phyloP scores from a whole-genome alignment of 2,329 filamentous ascomycete genomes.

The Neopestalotiopsis sp. region DNA sequence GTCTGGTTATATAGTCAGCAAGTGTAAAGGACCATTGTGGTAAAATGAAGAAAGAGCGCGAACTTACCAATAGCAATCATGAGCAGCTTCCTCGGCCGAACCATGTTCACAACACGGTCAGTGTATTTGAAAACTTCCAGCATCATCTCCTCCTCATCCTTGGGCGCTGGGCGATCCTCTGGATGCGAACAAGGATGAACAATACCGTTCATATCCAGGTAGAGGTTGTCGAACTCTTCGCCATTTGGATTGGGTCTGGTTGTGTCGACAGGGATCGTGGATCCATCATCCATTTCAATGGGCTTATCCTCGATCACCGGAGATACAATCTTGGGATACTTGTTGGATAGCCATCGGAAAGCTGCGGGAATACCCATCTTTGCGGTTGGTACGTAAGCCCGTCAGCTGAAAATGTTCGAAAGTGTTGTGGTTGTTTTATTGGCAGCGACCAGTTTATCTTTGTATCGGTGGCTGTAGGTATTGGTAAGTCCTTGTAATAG shows the following conservation, averaged over 20 bases:
- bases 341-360: slow-evolving; percentile 95
- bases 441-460: background rate
- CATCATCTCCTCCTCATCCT: slow-evolving; percentile 99
- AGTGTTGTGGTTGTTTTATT: background rate
- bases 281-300: slow-evolving; percentile 78
- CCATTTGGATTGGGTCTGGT: slow-evolving; percentile 91
- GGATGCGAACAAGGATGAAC: slow-evolving; percentile 98
- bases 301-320: slow-evolving; percentile 87
- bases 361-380: slow-evolving; percentile 92
- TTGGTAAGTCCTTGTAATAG: background rate
- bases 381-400: slow-evolving; percentile 20
- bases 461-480: background rate
- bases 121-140: slow-evolving; percentile 97
- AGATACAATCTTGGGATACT: slow-evolving; percentile 97
- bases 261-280: slow-evolving; percentile 82
- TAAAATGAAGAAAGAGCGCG: slow-evolving; percentile 21
- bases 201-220: slow-evolving; percentile 99
- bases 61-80: slow-evolving; percentile 93
- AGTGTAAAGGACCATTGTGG: slow-evolving; percentile 13
- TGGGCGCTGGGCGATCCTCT: slow-evolving; percentile 87
- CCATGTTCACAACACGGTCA: slow-evolving; percentile 99
- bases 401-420: background rate
- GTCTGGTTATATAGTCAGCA: slow-evolving; percentile 56
- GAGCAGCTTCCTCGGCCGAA: slow-evolving; percentile 89
- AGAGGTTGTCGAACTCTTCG: slow-evolving; percentile 97